Evolutionary conservation across 495 filamentous ascomycete species (phyloP).

Genomic region (Hypoxylon lienhwacheense): DNA sequence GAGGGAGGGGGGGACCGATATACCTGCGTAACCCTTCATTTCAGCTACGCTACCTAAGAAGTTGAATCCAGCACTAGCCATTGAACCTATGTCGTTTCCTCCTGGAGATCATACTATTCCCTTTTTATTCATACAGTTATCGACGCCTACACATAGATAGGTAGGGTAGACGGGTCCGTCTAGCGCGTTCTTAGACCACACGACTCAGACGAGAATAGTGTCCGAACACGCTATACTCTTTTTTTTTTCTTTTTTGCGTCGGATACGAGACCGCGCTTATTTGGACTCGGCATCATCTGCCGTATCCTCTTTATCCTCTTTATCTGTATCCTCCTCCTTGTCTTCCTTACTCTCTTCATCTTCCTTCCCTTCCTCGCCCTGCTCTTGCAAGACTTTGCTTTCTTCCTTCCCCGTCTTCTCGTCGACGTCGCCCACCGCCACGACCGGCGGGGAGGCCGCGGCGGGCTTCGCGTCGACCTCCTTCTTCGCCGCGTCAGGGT

Average conservation of each 20-base stretch:
- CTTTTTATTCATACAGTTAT: too few species aligned
- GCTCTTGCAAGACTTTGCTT: conserved; percentile 31
- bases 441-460: conserved; percentile 11
- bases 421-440: conserved; percentile 22
- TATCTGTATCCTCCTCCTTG: neutral
- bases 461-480: conserved; percentile 10
- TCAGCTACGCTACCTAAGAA: too few species aligned
- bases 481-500: conserved; percentile 37
- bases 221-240: conserved; percentile 8
- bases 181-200: neutral
- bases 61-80: too few species aligned
- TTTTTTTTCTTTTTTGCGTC: neutral
- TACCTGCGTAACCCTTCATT: too few species aligned
- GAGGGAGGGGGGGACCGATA: too few species aligned
- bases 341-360: neutral
- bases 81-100: conserved; percentile 3
- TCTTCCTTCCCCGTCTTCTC: conserved; percentile 22
- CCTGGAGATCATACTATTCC: conserved; percentile 4
- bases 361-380: conserved; percentile 18
- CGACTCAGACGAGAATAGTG: conserved; percentile 5
- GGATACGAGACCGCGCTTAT: neutral
- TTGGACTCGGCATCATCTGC: conserved; percentile 13
- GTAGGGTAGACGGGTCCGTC: too few species aligned
- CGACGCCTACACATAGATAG: too few species aligned
- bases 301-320: neutral